Percentiles rank a stretch among this genome's conserved stretches.
Conservation (phyloP, 2,329 filamentous ascomycete genomes). For the Xylariaceae sp. region DNA sequence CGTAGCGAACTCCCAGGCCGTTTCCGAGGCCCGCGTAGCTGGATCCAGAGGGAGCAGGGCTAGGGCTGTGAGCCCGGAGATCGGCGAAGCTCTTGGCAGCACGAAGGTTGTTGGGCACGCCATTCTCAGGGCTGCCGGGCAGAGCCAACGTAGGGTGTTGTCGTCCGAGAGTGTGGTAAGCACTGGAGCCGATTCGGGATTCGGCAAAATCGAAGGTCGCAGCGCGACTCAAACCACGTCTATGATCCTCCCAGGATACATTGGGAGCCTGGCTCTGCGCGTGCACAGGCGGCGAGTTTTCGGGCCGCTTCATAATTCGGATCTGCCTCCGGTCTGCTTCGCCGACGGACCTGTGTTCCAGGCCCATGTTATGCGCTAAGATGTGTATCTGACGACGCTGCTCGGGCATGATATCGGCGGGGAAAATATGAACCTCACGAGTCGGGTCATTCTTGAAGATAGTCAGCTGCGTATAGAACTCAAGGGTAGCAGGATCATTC, state of each 20-base stretch:
- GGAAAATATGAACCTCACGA: constrained; percentile 79
- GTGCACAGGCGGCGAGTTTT: constrained; percentile 49
- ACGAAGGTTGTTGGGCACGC: constrained; percentile 72
- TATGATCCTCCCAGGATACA: constrained; percentile 68
- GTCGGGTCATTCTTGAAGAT: constrained; percentile 77
- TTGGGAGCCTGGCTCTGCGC: constrained; percentile 53
- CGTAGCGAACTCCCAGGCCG: constrained; percentile 39
- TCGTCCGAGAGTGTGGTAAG: constrained; percentile 72
- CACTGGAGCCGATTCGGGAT: constrained; percentile 57
- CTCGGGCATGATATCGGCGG: constrained; percentile 70
- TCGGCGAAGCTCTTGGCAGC: constrained; percentile 97
- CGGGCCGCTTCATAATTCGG: constrained; percentile 70
- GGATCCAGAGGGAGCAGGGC: constrained; percentile 81
- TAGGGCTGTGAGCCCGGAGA: constrained; percentile 88
- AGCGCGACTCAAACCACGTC: constrained; percentile 81
- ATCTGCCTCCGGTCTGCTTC: constrained; percentile 83
- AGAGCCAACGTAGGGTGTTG: constrained; percentile 83
- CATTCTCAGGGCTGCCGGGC: constrained; percentile 67
- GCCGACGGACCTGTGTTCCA: constrained; percentile 86
- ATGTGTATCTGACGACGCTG: constrained; percentile 90
- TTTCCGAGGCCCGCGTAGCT: constrained; percentile 60
- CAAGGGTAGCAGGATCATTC: constrained; percentile 81
- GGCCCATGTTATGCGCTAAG: constrained; percentile 87
- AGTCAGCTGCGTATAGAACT: constrained; percentile 84
- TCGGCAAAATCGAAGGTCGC: constrained; percentile 97